These are phyloP conservation scores for Beauveria caledonica DNA, from an alignment of 2,329 filamentous ascomycete species.

Conservation along the genomic window DNA sequence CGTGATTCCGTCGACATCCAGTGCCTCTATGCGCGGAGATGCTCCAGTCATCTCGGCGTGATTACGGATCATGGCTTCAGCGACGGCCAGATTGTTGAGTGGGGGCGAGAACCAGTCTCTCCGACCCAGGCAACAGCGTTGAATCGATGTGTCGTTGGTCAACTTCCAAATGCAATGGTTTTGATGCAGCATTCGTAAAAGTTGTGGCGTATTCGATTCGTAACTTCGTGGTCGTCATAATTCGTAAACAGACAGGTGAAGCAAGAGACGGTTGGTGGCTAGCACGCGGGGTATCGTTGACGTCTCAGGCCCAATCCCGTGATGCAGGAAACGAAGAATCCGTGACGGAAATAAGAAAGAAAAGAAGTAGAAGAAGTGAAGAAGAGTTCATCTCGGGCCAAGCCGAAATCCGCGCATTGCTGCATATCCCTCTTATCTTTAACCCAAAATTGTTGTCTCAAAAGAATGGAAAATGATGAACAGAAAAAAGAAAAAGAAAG, in stretches of 20 bases:
- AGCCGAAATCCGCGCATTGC: constrained; percentile 52
- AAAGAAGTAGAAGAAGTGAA: constrained; percentile 31
- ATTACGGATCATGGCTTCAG: constrained; percentile 28
- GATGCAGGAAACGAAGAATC: neutral
- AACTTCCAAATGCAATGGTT: constrained; percentile 9
- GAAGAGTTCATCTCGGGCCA: constrained; percentile 39
- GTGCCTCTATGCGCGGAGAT: constrained; percentile 31
- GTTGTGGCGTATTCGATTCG: constrained; percentile 8
- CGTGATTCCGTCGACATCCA: constrained; percentile 35
- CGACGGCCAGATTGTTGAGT: constrained; percentile 28
- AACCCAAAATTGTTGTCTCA: constrained; percentile 22
- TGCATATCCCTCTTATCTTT: constrained; percentile 53
- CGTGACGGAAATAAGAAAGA: constrained; percentile 19
- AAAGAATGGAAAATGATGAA: constrained; percentile 24
- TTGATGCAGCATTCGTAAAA: constrained; percentile 7
- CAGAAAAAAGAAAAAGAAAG: constrained; percentile 20
- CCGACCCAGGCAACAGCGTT: neutral
- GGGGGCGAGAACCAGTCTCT: constrained; percentile 13
- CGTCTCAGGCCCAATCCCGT: constrained; percentile 4
- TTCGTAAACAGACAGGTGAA: constrained; percentile 5
- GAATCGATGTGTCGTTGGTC: constrained; percentile 5
- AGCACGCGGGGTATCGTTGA: constrained; percentile 8
- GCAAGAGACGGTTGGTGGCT: constrained; percentile 7
- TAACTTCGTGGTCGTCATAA: constrained; percentile 13
- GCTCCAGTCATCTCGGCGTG: constrained; percentile 32